Base-by-base conservation (phyloP, 2,329 filamentous ascomycete genomes). In the Fusarium sp. region DNA sequence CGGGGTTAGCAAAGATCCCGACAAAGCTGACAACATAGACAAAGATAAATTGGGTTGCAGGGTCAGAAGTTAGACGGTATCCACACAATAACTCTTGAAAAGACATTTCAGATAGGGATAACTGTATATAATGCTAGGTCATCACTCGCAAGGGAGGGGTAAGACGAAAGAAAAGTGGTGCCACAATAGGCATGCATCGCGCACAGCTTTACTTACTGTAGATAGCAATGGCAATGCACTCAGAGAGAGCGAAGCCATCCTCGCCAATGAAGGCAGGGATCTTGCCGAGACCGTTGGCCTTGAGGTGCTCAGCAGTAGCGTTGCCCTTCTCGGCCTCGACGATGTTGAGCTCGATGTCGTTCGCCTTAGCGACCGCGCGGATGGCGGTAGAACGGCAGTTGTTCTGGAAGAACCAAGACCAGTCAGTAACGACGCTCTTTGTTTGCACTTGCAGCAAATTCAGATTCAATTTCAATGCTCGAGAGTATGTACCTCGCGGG, bases 101-200 rank as follows among this genome's bases (percentile, higher is more conserved):
- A 74, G 68, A 78, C 85, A 86, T 81, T 97, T 98, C 93, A 96
- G 95, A 93, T 94, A 98, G 95, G 95, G 94, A 97, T 97, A 97
- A 97, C 94, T 96, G 92, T 91, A 88, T 89, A 86, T 87, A 88
- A 87, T 86, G 92, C 91, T 87, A 85, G 77, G 89, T 95, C 94
- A 93, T 94, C 88, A 91, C 85, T 77, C 72, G 75, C 73, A 74
- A 71, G 47, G 67, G 53, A 56, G 50, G 56, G 63, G 54, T 46
- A 59, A 67, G 64, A 59, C 41, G 50, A 59, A 57, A 62, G 90
- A 65, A 73, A 66, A 54, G 15, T 72, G 62, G 58, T 73, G 68
- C 54, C 42, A 72, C 60, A 47, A n/a, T 52, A 39, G 49, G 53
- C 55, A 63, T 22, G 18, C 49, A 38, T 53, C 41, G 56, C 60